A percentile compares a stretch with the other conserved stretches of the same genome.
Conservation (phyloP, 495 filamentous ascomycete genomes). For the Tuber melanosporum region DNA sequence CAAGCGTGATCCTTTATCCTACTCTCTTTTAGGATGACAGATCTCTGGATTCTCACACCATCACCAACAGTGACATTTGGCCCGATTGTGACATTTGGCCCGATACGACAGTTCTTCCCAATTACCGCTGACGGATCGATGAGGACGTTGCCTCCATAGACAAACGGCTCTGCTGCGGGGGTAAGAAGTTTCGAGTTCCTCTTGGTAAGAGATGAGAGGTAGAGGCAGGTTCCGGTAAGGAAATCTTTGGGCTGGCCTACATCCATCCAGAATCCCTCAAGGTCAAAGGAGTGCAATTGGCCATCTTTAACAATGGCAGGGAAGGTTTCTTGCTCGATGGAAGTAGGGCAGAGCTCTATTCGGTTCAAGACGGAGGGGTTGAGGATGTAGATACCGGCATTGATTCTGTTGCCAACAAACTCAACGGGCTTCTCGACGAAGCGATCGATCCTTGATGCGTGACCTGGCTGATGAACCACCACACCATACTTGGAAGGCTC, state of each 20-base stretch:
- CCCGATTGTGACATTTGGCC: constrained; percentile 94
- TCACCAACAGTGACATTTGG: constrained; percentile 92
- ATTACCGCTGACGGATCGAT: constrained; percentile 94
- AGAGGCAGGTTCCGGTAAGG: constrained; percentile 91
- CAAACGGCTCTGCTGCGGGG: constrained; percentile 66
- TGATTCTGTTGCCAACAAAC: constrained; percentile 99
- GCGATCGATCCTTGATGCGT: constrained; percentile 87
- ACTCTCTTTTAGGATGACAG: constrained; percentile 77
- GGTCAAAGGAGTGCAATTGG: constrained; percentile 92
- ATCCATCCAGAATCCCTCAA: constrained; percentile 99
- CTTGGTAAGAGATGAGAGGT: constrained; percentile 88
- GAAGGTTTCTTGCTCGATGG: constrained; percentile 99
- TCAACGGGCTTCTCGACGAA: constrained; percentile 99
- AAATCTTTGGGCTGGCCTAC: constrained; percentile 99
- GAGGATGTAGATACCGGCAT: constrained; percentile 97
- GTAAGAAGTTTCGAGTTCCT: constrained; percentile 82
- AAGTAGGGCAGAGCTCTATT: constrained; percentile 94
- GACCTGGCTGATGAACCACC: constrained; percentile 92
- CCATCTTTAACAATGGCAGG: constrained; percentile 86
- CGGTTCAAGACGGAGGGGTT: constrained; percentile 84
- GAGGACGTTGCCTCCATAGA: constrained; percentile 93
- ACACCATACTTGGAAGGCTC: constrained; percentile 99
- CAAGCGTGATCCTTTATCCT: constrained; percentile 99
- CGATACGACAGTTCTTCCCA: constrained; percentile 96
- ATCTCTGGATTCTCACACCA: constrained; percentile 89